Evolutionary conservation across 73 alveolate genomes (phyloP), one percentile per base, ranked within the genome.

Genomic region (Symbiodinium pilosum): DNA sequence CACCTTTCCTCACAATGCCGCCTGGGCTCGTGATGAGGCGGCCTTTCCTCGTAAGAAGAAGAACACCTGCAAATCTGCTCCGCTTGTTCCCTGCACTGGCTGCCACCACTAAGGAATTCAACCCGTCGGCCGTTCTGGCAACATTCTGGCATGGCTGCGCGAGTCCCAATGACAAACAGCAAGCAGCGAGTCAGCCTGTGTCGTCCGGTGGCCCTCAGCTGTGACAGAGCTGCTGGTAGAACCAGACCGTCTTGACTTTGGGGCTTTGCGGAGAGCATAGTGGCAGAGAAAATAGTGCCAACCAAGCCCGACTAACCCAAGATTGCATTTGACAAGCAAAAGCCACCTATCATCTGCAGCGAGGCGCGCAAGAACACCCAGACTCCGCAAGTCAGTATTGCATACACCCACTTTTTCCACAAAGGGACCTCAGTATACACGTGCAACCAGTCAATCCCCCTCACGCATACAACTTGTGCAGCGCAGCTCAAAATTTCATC

Each of bases 341-440:
- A 21, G 4, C 26, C 71, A 54, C 71, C 26, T 54, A 30, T 54
- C 71, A 3, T 75, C 39, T 0, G 28, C 77, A 85, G 94, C 59
- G 26, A 59, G 94, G 36, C 41, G 21, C 94, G 94, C 30, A 87
- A 38, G 4, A 88, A 68, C 24, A 88, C 75, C 95, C 95, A 88
- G 7, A 39, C 28, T 9, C 95, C 95, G n/a, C 95, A 88, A 39
- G 95, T 88, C 34, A 75, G 71, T 21, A 59, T 18, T 86, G 87
- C 73, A 84, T 64, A 88, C 24, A 88, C 26, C 95, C 95, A 88
- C 71, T 64, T 88, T 86, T 88, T 88, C 95, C 86, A 59, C 71
- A 41, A 30, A 3, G 95, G 47, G 43, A 88, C 95, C 95, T 88
- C n/a, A n/a, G n/a, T n/a, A n/a, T n/a, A n/a, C n/a, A n/a, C n/a